phyloP scores from a whole-genome alignment of 1,284 basidiomycete genomes.

The Phellinidium pouzarii region DNA sequence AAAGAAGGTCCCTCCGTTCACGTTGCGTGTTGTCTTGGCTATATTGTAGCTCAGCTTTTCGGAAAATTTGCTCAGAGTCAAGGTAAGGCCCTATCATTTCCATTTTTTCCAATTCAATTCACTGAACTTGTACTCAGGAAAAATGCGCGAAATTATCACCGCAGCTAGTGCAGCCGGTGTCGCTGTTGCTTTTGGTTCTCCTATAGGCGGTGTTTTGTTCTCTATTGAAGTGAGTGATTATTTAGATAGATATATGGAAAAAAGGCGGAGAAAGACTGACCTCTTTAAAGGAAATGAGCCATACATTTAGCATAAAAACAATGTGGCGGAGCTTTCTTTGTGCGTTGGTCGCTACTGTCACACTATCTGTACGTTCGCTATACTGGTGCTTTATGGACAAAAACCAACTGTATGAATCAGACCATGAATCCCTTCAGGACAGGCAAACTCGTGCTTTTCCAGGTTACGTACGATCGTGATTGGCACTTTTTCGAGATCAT shows the following conservation, averaged over 20 bases:
- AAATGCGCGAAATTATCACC: slow-evolving; percentile 93
- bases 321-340: slow-evolving; percentile 99
- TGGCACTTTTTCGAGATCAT: slow-evolving; percentile 99
- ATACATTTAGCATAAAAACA: slow-evolving; percentile 92
- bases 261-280: background rate
- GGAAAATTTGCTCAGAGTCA: slow-evolving; percentile 81
- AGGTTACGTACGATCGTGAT: slow-evolving; percentile 94
- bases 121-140: slow-evolving; percentile 51
- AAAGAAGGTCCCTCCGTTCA: slow-evolving; percentile 99
- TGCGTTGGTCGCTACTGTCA: slow-evolving; percentile 93
- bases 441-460: slow-evolving; percentile 96
- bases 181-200: slow-evolving; percentile 88
- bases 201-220: slow-evolving; percentile 94
- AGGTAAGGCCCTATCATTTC: slow-evolving; percentile 44
- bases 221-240: slow-evolving; percentile 60
- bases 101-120: slow-evolving; percentile 12
- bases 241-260: background rate
- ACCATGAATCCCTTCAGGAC: slow-evolving; percentile 98
- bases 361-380: slow-evolving; percentile 67
- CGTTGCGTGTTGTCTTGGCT: slow-evolving; percentile 91
- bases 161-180: slow-evolving; percentile 93
- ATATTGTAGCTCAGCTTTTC: slow-evolving; percentile 80
- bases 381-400: slow-evolving; percentile 9
- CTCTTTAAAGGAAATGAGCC: slow-evolving; percentile 86
- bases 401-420: slow-evolving; percentile 32